Conservation (phyloP, 192 early-diverging fungal genomes). For the Pilobolus umbonatus region DNA sequence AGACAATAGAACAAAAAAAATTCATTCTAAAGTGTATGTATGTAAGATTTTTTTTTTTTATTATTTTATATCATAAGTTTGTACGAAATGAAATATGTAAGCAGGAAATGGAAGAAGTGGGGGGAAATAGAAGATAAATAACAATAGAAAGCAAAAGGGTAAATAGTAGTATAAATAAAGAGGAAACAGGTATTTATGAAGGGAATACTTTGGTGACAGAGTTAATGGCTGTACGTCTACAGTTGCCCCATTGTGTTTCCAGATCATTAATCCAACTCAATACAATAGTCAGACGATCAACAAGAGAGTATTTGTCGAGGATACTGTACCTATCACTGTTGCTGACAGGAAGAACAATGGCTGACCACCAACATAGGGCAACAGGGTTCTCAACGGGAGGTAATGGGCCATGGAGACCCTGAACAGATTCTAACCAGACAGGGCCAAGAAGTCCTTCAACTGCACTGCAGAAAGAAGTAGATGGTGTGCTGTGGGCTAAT, state of each 20-base stretch:
- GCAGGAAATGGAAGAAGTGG: too few species aligned
- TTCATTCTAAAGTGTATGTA: too few species aligned
- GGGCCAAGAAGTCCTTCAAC: constrained; percentile 13
- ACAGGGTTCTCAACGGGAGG: constrained; percentile 6
- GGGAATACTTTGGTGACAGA: constrained; percentile 1
- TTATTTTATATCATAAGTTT: too few species aligned
- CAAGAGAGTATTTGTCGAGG: background rate
- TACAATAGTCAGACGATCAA: constrained; percentile 5
- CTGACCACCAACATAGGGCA: constrained; percentile 17
- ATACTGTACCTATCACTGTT: constrained; percentile 5
- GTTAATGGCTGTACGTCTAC: background rate
- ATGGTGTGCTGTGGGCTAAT: constrained; percentile 7
- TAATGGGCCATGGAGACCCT: constrained; percentile 10
- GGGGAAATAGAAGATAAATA: too few species aligned
- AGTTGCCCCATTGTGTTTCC: constrained; percentile 5
- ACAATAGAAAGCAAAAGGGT: too few species aligned
- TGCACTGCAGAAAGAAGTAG: constrained; percentile 6
- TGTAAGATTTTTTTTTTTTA: too few species aligned
- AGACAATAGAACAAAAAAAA: too few species aligned
- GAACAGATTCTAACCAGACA: constrained; percentile 12
- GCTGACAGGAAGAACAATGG: constrained; percentile 13
- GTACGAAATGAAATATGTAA: too few species aligned
- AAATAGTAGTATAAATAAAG: too few species aligned
- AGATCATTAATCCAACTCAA: constrained; percentile 8
- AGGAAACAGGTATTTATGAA: too few species aligned